Percentiles rank a stretch among this genome's conserved stretches.
These are phyloP conservation scores for Petunia axillaris DNA, from an alignment of 257 asterid species.

Conservation along the genomic window DNA sequence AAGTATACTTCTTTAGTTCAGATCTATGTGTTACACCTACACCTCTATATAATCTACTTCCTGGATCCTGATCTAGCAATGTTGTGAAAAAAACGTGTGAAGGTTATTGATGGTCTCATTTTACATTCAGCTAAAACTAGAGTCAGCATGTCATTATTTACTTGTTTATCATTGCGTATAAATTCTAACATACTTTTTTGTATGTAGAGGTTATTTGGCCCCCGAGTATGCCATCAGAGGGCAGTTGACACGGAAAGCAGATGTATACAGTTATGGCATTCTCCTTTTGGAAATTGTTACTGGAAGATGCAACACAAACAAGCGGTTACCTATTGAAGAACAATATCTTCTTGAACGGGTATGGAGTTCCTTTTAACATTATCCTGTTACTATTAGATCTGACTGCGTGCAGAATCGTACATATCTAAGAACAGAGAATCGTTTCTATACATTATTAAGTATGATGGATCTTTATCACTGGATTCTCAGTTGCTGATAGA, in stretches of 20 bases:
- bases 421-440: neutral
- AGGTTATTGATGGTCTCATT: constrained; percentile 4
- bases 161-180: neutral
- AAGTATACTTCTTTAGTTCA: neutral
- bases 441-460: neutral
- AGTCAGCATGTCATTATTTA: neutral
- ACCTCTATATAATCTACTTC: neutral
- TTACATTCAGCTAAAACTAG: neutral
- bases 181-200: neutral
- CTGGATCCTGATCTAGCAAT: neutral
- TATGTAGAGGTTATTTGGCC: constrained; percentile 88
- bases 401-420: neutral
- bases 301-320: constrained; percentile 79
- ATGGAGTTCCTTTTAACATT: constrained; percentile 28
- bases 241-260: constrained; percentile 85
- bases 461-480: neutral
- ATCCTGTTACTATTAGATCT: constrained; percentile 15
- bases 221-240: constrained; percentile 93
- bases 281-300: constrained; percentile 80
- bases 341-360: constrained; percentile 85
- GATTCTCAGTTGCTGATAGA: neutral
- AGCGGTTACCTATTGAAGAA: constrained; percentile 57
- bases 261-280: constrained; percentile 83
- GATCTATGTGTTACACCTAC: neutral
- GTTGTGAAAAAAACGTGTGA: constrained; percentile 1